Base-by-base conservation (phyloP, 257 asterid species). In the Lycium barbarum region DNA sequence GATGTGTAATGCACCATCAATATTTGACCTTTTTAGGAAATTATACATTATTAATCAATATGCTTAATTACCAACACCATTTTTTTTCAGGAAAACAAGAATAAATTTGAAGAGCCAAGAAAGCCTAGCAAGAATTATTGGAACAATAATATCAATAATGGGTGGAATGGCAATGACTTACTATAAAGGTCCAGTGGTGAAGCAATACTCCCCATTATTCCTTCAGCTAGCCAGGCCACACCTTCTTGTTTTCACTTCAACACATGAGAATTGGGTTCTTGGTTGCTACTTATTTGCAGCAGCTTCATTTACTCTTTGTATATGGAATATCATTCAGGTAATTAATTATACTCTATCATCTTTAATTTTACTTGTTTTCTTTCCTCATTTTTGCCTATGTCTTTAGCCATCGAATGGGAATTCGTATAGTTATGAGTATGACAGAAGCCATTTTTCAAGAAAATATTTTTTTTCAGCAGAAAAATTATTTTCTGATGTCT, bases 291-390 rank as follows among this genome's bases (percentile, higher is more conserved):
- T 92, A 6, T 93, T 88, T 86, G 95, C 97, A 15, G 92, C 95
- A 63, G 92, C 97, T 62, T 92, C 97, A 0, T 38, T 94, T 13
- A 63, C 94, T 45, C 90, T 94, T 55, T 88, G 92, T 80, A 65
- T 90, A 3, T 94, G 98, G 97, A 94, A 93, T 67, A 68, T 88
- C 36, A 86, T 94, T 62, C 98, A 94, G 95, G 98, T 94, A 87
- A 20, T 40, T 2, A 57, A 26, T 53, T 8, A 51, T 47, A 61
- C 65, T 6, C 66, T 33, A 40, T 40, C 45, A 40, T 40, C 2
- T 20, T 13, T 4, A 20, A 15, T 6, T 59, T 84, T 59, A 11
- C 45, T 45, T 78, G 40, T 68, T 22, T 67, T 6, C 1, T 78
- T 20, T 47, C 9, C 33, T 59, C 33, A 18, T 59, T 17, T 58